These are phyloP conservation scores for Tuctoria greenei DNA, from an alignment of 176 grass and related monocot genomes.

Conservation along the genomic window DNA sequence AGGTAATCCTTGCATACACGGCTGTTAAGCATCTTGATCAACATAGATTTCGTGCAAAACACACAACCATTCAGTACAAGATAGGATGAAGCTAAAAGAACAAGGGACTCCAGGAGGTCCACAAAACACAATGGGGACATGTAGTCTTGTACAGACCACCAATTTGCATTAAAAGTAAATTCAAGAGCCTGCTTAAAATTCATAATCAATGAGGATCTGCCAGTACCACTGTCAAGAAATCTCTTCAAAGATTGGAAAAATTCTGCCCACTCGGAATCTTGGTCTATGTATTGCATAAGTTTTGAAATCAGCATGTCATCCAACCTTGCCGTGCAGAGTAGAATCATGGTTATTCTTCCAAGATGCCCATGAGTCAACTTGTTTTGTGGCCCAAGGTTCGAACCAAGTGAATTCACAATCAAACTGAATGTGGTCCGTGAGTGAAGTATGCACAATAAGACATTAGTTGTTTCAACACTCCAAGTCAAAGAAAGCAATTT, in stretches of 20 bases:
- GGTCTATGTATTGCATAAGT: conserved; percentile 27
- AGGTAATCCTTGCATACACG: conserved; percentile 48
- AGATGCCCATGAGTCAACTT: conserved; percentile 53
- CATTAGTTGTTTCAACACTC: conserved; percentile 23
- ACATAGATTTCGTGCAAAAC: conserved; percentile 53
- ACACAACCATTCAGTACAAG: conserved; percentile 25
- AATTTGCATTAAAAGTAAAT: conserved; percentile 28
- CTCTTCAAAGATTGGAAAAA: conserved; percentile 46
- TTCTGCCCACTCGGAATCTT: conserved; percentile 35
- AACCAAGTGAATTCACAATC: conserved; percentile 41
- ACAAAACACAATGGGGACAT: conserved; percentile 58
- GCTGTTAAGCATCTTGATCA: conserved; percentile 56
- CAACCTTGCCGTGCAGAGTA: conserved; percentile 46
- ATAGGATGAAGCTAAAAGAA: conserved; percentile 47
- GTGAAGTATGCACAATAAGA: conserved; percentile 41
- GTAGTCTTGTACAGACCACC: conserved; percentile 41
- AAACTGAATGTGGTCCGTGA: conserved; percentile 29
- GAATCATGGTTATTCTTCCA: conserved; percentile 46
- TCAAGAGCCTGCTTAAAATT: conserved; percentile 50
- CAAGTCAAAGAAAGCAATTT: conserved; percentile 38
- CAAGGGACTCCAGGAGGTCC: conserved; percentile 62
- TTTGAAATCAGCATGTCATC: conserved; percentile 21
- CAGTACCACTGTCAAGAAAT: conserved; percentile 46
- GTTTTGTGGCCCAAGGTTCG: not conserved
- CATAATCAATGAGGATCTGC: conserved; percentile 29